Evolutionary conservation across 2,329 filamentous ascomycete genomes (phyloP), one percentile per base, ranked within the genome.

Genomic region (Exutisphaerella laricina): DNA sequence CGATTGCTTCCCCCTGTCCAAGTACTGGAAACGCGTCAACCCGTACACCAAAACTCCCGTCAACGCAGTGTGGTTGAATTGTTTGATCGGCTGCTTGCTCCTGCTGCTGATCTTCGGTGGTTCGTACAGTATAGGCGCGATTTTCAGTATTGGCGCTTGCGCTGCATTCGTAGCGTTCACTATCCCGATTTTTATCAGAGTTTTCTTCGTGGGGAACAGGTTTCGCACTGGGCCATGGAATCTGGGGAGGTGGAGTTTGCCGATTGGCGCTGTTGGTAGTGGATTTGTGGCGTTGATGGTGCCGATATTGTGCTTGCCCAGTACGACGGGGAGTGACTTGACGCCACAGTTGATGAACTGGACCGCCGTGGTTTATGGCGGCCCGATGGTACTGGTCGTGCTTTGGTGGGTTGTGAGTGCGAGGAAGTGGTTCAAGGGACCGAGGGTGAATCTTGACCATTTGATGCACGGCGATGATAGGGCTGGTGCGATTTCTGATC

Each of bases 161-260:
- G 80, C 76, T 0, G 77, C 81, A 9, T 85, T 83, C 53, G 72
- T 83, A 32, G 72, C 77, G 8, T 79, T 80, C 54, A 73, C 72
- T 0, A 75, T 70, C 3, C 77, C 77, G 4, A 76, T 80, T 53
- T 75, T 75, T 56, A 74, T 80, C 58, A 71, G 75, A 45, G 70
- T 78, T 28, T 73, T 74, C 51, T 73, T 78, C 47, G 80, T 83
- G 2, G 76, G 79, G 2, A 69, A 78, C 50, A 68, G 74, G 2
- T 86, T 85, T 62, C 74, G 80, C 10, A 72, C 73, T 3, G 82
- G 82, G 0, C 82, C 82, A 0, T 85, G 82, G 82, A 74, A 85
- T 59, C 65, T 85, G 10, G 82, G 82, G 9, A 69, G 68, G 13
- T 75, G 72, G 49, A 79, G 77, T 6, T 68, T 73, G 16, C 72